Conservation (phyloP, 2,329 filamentous ascomycete species). For the Lasiodiplodia sp. region DNA sequence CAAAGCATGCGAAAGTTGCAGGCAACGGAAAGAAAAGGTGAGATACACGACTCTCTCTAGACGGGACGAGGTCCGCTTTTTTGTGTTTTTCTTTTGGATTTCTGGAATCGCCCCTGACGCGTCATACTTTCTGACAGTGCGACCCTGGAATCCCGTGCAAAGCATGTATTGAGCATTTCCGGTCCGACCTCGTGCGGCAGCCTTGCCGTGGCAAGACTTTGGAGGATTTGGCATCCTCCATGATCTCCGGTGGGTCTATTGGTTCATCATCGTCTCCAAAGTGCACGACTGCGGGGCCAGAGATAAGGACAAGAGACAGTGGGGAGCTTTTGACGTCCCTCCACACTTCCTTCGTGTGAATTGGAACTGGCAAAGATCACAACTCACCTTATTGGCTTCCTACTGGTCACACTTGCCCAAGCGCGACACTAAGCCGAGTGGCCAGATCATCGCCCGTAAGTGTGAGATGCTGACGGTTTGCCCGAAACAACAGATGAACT, state of each 20-base stretch:
- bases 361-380: neutral
- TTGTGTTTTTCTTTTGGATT: neutral
- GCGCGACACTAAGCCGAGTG: neutral
- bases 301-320: neutral
- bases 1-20: conserved; percentile 46
- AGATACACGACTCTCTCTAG: conserved; percentile 15
- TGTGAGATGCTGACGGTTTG: conserved; percentile 13
- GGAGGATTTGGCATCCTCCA: conserved; percentile 16
- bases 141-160: conserved; percentile 50
- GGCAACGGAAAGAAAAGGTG: conserved; percentile 42
- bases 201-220: conserved; percentile 45
- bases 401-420: neutral
- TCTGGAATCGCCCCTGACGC: neutral
- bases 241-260: conserved; percentile 24
- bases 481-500: conserved; percentile 35
- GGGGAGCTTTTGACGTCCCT: neutral
- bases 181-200: conserved; percentile 43
- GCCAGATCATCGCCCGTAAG: neutral
- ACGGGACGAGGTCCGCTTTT: neutral
- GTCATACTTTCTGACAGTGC: conserved; percentile 34
- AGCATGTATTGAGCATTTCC: conserved; percentile 48
- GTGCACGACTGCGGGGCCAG: neutral
- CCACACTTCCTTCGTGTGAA: neutral
- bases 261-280: conserved; percentile 17
- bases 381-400: neutral